Evolutionary conservation across 768 basidiomycete species (phyloP).

Genomic region (Cystoderma amianthinum): DNA sequence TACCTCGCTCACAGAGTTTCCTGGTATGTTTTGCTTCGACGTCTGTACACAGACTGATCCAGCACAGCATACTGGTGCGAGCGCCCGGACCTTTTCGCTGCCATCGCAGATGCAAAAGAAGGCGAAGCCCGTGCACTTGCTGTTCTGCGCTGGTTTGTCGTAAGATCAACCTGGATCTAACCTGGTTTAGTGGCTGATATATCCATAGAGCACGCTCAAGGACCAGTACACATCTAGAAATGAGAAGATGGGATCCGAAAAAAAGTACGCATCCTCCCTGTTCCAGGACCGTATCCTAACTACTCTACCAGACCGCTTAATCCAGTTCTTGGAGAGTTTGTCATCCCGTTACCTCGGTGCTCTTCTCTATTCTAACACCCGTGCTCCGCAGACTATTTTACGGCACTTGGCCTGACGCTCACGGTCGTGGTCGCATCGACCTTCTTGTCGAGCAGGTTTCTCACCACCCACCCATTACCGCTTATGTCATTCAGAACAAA

Average conservation of each 20-base stretch:
- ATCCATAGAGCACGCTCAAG: slow-evolving; percentile 73
- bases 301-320: slow-evolving; percentile 70
- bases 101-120: slow-evolving; percentile 71
- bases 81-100: slow-evolving; percentile 82
- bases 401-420: slow-evolving; percentile 76
- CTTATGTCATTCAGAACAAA: slow-evolving; percentile 81
- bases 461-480: slow-evolving; percentile 88
- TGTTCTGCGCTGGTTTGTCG: slow-evolving; percentile 95
- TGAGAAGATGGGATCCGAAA: slow-evolving; percentile 94
- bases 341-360: slow-evolving; percentile 1
- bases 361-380: no score
- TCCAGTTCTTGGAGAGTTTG: slow-evolving; percentile 85
- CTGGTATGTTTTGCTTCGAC: slow-evolving; percentile 44
- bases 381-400: slow-evolving; percentile 91
- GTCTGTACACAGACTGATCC: slow-evolving; percentile 5
- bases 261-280: slow-evolving; percentile 60
- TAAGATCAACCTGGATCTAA: slow-evolving; percentile 27
- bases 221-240: slow-evolving; percentile 94
- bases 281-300: slow-evolving; percentile 1
- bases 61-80: slow-evolving; percentile 92
- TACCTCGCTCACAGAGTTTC: slow-evolving; percentile 87
- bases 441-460: slow-evolving; percentile 94
- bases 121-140: slow-evolving; percentile 69
- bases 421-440: slow-evolving; percentile 70
- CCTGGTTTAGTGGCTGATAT: background rate